Evolutionary conservation across 805 yeast species (phyloP), one percentile per base, ranked within the genome.

Genomic region (Saturnispora bothae): DNA sequence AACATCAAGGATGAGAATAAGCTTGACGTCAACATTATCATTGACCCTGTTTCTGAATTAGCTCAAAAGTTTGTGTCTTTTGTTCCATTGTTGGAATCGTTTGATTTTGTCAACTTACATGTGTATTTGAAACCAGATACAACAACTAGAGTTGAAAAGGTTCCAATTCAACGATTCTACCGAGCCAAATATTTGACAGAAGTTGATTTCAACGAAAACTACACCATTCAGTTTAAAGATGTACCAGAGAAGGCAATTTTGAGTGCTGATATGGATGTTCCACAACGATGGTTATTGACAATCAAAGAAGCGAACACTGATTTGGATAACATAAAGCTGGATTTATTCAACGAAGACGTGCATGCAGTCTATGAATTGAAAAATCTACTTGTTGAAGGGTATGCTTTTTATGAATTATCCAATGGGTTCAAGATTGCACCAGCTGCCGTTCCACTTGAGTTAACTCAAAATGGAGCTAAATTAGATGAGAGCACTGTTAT

Each of bases 31-130:
- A 56, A 72, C 4, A 61, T 82, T 0, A 57, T 82, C 1, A 50
- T 83, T 28, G 86, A 92, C 53, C 96, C 97, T 1, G 56, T 76
- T 2, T 70, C 72, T 42, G 88, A 81, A 47, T 49, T 61, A 13
- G 70, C 94, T 0, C 97, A 84, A 49, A 72, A 70, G 34, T 49
- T 76, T 7, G 47, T 80, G 0, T 60, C 79, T 0, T 52, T 81
- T 14, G 51, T 58, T 3, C 47, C 54, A 3, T 14, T 50, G 25
- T 50, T 63, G 8, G 54, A 63, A n/a, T 47, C 71, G 0, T 44
- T 79, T 20, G 57, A 71, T 1, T 74, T 70, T 47, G 65, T 81
- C 4, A 70, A 72, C 16, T 50, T 78, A 4, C 65, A 66, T 16
- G 57, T 86, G 0, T 48, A 73, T 4, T 47, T 85, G 21, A 71